Base-by-base conservation (phyloP, 2,329 filamentous ascomycete genomes). In the Beauveria asiatica region DNA sequence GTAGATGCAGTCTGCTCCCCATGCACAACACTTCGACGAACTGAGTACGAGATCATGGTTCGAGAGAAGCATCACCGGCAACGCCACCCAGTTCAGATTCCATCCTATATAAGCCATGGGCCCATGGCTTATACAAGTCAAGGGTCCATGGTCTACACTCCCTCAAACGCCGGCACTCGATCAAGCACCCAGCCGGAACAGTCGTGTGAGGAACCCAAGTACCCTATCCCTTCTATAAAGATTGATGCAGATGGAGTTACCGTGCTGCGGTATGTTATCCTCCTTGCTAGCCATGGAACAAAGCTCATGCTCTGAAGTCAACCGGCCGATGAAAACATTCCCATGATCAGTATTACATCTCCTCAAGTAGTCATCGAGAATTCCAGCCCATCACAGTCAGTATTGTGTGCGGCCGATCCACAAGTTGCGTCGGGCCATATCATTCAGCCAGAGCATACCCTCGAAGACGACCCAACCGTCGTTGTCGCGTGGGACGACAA, bases 21-120 rank as follows among this genome's bases (percentile, higher is more conserved):
- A 5, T 65, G 60, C 45, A 13, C 57, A 1, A 67, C 70, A 16
- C 62, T 74, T 25, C 59, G 66, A 5, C 65, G 67, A 3, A 68
- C 65, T 33, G 70, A 75, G 42, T 63, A 69, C 11, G 73, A 75
- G 60, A 72, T 74, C 33, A 53, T 67, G 0, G 30, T 67, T 23
- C 70, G 73, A 30, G 67, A 73, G 51, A 65, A 54, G 42, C 58
- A 62, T 17, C 59, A 62, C 39, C 58, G 44, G 9, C 57, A 25
- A 5, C 57, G 62, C 49, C 17, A 49, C 5, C 21, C 23, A 16
- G 16, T n/a, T 16, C 39, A 55, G 5, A 33, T 17, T 19, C 10
- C 52, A 41, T 27, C 37, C 16, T 55, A 54, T 16, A 16, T 27
- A 8, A 54, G 52, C 25, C 23, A 19, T 7, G n/a, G 39, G 23